These are phyloP conservation scores for Trapa bicornis DNA, from an alignment of 345 rosid species.

Conservation along the genomic window DNA sequence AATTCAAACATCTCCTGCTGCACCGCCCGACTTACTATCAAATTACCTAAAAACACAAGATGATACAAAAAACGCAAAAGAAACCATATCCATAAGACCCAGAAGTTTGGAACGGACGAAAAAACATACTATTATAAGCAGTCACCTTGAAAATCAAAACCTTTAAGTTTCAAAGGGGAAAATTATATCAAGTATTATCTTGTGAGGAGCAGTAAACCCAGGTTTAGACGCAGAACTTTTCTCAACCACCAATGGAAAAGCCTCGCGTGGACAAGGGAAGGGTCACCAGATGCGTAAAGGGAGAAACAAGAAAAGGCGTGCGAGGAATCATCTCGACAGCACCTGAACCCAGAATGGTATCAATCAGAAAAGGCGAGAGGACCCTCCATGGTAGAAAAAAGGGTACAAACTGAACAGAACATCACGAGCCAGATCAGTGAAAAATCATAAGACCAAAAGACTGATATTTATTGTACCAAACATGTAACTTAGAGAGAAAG, in stretches of 20 bases:
- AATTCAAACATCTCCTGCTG: too few species aligned
- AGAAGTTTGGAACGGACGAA: too few species aligned
- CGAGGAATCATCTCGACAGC: not conserved
- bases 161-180: not conserved
- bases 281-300: too few species aligned
- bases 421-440: not conserved
- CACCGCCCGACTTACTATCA: not conserved
- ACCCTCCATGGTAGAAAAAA: not conserved
- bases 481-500: too few species aligned
- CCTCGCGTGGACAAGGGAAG: too few species aligned
- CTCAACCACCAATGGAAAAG: constrained; percentile 4
- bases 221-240: too few species aligned
- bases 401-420: not conserved
- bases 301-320: not conserved
- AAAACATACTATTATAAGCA: too few species aligned
- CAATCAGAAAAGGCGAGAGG: not conserved
- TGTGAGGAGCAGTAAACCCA: too few species aligned
- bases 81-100: not conserved
- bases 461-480: not conserved
- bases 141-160: not conserved
- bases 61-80: not conserved
- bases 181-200: too few species aligned
- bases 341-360: not conserved
- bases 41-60: not conserved
- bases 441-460: not conserved